Base-by-base conservation (phyloP, 192 early-diverging fungal genomes). In the Kappamyces sp. region DNA sequence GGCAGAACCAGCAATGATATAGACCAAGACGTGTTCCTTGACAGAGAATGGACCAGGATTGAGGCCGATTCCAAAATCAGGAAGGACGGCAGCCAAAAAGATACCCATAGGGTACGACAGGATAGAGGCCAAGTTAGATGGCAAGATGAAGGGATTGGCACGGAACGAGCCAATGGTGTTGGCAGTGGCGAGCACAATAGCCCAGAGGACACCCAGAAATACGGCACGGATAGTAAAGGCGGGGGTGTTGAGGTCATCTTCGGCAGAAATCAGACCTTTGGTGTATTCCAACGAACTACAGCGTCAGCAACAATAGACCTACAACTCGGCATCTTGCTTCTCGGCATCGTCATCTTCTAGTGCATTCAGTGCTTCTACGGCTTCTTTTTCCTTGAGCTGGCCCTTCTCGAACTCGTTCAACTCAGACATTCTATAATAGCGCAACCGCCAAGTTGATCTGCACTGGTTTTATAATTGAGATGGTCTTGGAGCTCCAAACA, bases 31-130 rank as follows among this genome's bases (percentile, higher is more conserved):
- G 64, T 92, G 90, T 60, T 93, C 91, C 65, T 94, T 94, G 63
- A 91, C 80, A 66, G 74, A 85, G 73, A 90, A 94, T 31, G 85
- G 90, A 1, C 89, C 91, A 0, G 88, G 87, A 62, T 94, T 94
- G 50, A 91, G 76, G 63, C 68, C 73, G n/a, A 35, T 34, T 9
- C 48, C 44, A 55, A 60, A 37, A 3, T 74, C 74, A 9, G 87
- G 86, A 44, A 89, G 62, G 15, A 82, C 53, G 34, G 70, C 63
- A 10, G 86, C 85, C 65, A 86, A 55, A 10, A 88, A 37, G 35
- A 74, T 72, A 2, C 90, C 90, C 2, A 84, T 54, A 3, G 90
- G 86, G 58, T 87, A 91, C 2, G 85, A 72, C 0, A 89, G 70
- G 64, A 91, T 61, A 58, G 84, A 79, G 3, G 83, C 87, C 3